Base-by-base conservation (phyloP, 2,329 filamentous ascomycete species). In the Monilinia laxa region DNA sequence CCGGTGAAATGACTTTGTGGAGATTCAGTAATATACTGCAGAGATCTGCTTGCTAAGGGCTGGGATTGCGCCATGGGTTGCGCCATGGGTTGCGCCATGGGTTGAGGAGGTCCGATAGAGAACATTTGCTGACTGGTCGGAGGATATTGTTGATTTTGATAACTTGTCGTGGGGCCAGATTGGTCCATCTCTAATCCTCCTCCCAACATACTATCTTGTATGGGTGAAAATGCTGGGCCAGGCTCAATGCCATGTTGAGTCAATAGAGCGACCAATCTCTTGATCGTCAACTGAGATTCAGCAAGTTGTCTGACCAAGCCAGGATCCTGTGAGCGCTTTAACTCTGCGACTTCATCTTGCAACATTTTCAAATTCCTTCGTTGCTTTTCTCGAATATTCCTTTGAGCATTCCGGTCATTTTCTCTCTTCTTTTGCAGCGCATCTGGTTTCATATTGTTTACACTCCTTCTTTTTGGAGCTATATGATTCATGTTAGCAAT, bases 391-490 rank as follows among this genome's bases (percentile, higher is more conserved):
- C 57, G 35, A 3, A 60, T 60, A 3, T 49, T 49, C 18, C 57
- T 51, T 38, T 60, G 57, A 7, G 57, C 57, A 42, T 60, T 60
- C 7, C 57, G 57, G 20, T 60, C 57, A 14, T 60, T 60, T 38
- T 60, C 57, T 60, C 57, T 49, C 57, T 60, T 60, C n/a, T 60
- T 60, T 3, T 47, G 12, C 4, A 60, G 9, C n/a, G 57, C 57
- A 60, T n/a, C 16, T 23, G 45, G 42, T 7, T 60, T 60, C 57
- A 60, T 60, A 28, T 60, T 60, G 4, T 31, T 20, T 18, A 60
- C 57, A n/a, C 57, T 60, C 35, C 57, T 60, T 23, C 23, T 60
- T 47, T 60, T 60, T 3, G 57, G 16, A 23, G 16, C 57, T 60
- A 28, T 51, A 38, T 18, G 45, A 25, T 60, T 23, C 5, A 51